Base-by-base conservation (phyloP, 164 flowering plant genomes). In the Malania oleifera region DNA sequence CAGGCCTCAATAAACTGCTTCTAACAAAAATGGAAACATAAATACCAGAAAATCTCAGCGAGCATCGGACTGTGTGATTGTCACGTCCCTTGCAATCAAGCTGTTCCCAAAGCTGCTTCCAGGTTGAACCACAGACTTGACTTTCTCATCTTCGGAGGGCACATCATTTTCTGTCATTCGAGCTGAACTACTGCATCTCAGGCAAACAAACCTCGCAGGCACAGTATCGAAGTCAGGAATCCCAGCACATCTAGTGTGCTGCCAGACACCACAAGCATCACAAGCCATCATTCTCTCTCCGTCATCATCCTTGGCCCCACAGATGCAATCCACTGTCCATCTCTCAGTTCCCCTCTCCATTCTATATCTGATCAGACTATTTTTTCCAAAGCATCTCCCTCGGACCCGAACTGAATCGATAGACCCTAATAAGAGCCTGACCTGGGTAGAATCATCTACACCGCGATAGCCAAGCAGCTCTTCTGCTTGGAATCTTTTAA, bases 191-290 rank as follows among this genome's bases (percentile, higher is more conserved):
- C n/a, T n/a, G n/a, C 87, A 82, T 24, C 53, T 59, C 11, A 17
- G 45, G 66, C 89, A 83, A 1, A 72, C 37, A 60, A 75, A 83
- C 67, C 60, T 62, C 17, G 52, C 48, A 14, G 83, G 85, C 22
- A 75, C 66, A 1, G 51, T 62, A 7, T 72, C 76, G 3, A 48
- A 46, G 27, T 67, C 73, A 0, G 54, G 53, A 37, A 81, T 74
- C 44, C 82, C 84, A 0, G 40, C 65, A 54, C 89, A 83, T 35
- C 84, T 54, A 0, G 86, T 83, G 62, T 83, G 89, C 65, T 75
- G 89, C 89, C 89, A 81, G 47, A 77, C 75, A 61, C 76, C 80
- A 66, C 89, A 83, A 0, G 56, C 28, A 49, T 83, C 89, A 67
- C 89, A 83, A 0, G 82, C 82, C 57, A 83, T 61, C 86, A 83